Evolutionary conservation across 2,329 filamentous ascomycete genomes (phyloP).

Genomic region (Beauveria rudraprayagi): DNA sequence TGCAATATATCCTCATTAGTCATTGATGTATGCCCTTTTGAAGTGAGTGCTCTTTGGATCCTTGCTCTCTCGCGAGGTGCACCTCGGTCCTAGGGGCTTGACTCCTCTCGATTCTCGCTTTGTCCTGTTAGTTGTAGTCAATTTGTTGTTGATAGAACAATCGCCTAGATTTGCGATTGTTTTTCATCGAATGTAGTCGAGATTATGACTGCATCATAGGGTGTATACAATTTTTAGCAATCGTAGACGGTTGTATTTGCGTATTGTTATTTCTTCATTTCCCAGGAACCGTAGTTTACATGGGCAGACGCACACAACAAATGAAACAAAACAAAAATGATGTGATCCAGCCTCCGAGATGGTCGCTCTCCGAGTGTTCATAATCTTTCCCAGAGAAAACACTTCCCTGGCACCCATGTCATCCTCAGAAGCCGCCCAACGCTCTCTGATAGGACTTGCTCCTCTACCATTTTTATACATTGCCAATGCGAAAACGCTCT

Average conservation of each 20-base stretch:
- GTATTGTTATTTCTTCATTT: background rate
- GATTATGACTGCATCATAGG: background rate
- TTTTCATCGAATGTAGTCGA: too few species aligned
- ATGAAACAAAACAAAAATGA: slow-evolving; percentile 4
- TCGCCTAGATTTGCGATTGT: too few species aligned
- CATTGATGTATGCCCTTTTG: background rate
- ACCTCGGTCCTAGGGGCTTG: too few species aligned
- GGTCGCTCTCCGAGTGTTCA: background rate
- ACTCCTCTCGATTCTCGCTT: too few species aligned
- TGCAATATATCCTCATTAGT: background rate
- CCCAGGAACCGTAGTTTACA: slow-evolving; percentile 11
- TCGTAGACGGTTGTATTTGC: background rate
- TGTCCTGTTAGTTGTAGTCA: too few species aligned
- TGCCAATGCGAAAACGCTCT: background rate
- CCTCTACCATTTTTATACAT: slow-evolving; percentile 1
- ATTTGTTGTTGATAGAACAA: too few species aligned
- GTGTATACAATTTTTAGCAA: background rate
- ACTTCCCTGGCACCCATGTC: background rate
- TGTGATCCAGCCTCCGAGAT: background rate
- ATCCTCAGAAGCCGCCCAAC: background rate
- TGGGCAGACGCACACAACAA: slow-evolving; percentile 2
- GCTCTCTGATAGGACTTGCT: background rate
- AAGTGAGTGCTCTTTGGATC: background rate
- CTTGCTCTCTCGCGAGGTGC: too few species aligned
- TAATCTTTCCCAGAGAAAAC: background rate